Evolutionary conservation across 2,329 filamentous ascomycete genomes (phyloP).

Genomic region (Lanzia echinophila): DNA sequence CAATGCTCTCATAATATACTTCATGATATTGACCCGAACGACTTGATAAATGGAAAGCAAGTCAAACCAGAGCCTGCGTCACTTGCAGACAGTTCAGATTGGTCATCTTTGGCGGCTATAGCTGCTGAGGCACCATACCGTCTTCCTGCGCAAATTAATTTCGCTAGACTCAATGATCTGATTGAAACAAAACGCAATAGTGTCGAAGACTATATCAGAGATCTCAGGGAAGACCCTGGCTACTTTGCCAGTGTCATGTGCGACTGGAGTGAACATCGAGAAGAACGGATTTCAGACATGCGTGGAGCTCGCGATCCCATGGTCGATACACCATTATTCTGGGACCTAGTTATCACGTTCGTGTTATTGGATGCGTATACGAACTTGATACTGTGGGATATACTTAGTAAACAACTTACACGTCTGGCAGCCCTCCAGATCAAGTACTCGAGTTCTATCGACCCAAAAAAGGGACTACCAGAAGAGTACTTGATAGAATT

Average conservation of each 20-base stretch:
- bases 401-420: slow-evolving; percentile 19
- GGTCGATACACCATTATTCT: slow-evolving; percentile 28
- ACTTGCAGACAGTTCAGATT: slow-evolving; percentile 29
- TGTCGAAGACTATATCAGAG: slow-evolving; percentile 48
- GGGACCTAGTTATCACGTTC: slow-evolving; percentile 35
- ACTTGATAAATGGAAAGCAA: slow-evolving; percentile 26
- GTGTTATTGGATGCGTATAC: slow-evolving; percentile 31
- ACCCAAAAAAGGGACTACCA: slow-evolving; percentile 31
- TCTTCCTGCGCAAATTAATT: slow-evolving; percentile 40
- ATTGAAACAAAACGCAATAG: slow-evolving; percentile 36
- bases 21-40: slow-evolving; percentile 39
- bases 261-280: slow-evolving; percentile 41
- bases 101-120: slow-evolving; percentile 35
- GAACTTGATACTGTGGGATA: slow-evolving; percentile 10
- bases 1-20: slow-evolving; percentile 41
- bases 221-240: slow-evolving; percentile 9
- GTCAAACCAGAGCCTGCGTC: slow-evolving; percentile 35
- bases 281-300: slow-evolving; percentile 38
- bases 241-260: slow-evolving; percentile 44
- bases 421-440: slow-evolving; percentile 27
- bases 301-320: slow-evolving; percentile 24
- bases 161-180: slow-evolving; percentile 39
- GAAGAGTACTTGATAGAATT: too few species aligned
- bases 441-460: slow-evolving; percentile 31
- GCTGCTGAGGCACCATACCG: slow-evolving; percentile 47